Conservation (phyloP, 208 protist species). For the Acanthamoeba culbertsoni region DNA sequence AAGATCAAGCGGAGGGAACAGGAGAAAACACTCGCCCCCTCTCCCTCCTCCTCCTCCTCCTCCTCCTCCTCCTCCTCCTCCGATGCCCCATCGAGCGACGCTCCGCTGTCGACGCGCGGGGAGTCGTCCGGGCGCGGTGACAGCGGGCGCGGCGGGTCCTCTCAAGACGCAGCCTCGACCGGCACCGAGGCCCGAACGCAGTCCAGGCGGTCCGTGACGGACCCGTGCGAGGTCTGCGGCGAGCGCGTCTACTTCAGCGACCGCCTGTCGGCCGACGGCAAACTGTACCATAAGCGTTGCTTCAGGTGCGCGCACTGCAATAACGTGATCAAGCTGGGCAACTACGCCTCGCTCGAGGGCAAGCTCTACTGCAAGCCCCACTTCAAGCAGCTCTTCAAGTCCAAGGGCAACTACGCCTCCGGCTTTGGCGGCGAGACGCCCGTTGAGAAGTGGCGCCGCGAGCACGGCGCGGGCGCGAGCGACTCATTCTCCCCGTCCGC, state of each 20-base stretch:
- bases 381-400: slow-evolving; percentile 76
- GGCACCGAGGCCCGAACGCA: too few relatives aligned
- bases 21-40: not conserved
- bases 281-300: slow-evolving; percentile 76
- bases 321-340: slow-evolving; percentile 68
- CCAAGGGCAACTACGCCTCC: slow-evolving; percentile 77
- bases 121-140: not conserved
- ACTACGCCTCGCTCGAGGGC: slow-evolving; percentile 75
- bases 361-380: slow-evolving; percentile 74
- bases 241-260: slow-evolving; percentile 72
- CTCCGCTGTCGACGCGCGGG: not conserved
- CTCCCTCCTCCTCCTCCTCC: not conserved
- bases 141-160: not conserved
- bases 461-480: not conserved
- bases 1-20: not conserved
- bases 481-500: not conserved
- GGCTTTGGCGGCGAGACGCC: slow-evolving; percentile 74
- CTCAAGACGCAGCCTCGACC: too few relatives aligned
- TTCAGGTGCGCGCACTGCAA: slow-evolving; percentile 77
- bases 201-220: not conserved
- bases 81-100: not conserved
- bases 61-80: not conserved
- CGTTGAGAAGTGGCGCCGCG: slow-evolving; percentile 62
- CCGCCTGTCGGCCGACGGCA: slow-evolving; percentile 60
- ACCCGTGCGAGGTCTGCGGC: slow-evolving; percentile 62